Conservation (phyloP, 2,329 filamentous ascomycete genomes). For the Zalaria sp. region DNA sequence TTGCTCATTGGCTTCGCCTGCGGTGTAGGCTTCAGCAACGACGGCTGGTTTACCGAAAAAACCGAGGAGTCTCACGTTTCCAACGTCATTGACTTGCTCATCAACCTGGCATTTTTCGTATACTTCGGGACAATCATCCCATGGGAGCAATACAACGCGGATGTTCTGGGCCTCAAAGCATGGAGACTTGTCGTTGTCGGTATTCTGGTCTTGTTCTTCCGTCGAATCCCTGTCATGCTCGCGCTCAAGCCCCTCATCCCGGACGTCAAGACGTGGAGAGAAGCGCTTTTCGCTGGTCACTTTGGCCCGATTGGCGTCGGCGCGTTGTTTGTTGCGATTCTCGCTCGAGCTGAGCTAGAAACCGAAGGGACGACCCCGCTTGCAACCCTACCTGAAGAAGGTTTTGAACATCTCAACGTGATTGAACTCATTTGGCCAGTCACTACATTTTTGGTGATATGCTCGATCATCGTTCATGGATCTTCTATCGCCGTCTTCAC, state of each 20-base stretch:
- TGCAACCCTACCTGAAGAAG: slow-evolving; percentile 41
- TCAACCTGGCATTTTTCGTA: slow-evolving; percentile 97
- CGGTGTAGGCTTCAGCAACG: slow-evolving; percentile 97
- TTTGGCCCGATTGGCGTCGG: slow-evolving; percentile 97
- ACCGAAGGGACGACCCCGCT: slow-evolving; percentile 61
- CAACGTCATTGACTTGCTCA: slow-evolving; percentile 93
- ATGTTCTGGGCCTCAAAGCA: slow-evolving; percentile 55
- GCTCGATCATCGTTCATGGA: slow-evolving; percentile 89
- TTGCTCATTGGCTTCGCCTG: slow-evolving; percentile 87
- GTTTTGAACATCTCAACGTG: slow-evolving; percentile 51
- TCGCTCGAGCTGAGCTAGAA: slow-evolving; percentile 86
- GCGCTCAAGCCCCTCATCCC: slow-evolving; percentile 82
- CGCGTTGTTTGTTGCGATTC: slow-evolving; percentile 86
- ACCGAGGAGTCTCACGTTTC: slow-evolving; percentile 97
- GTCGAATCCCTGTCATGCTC: slow-evolving; percentile 91
- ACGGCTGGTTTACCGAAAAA: slow-evolving; percentile 97
- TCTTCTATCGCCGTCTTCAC: slow-evolving; percentile 98
- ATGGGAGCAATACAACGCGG: slow-evolving; percentile 79
- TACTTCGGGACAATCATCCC: slow-evolving; percentile 96
- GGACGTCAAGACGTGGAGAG: slow-evolving; percentile 95
- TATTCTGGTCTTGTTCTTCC: slow-evolving; percentile 88
- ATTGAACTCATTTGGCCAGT: slow-evolving; percentile 91
- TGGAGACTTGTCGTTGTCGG: slow-evolving; percentile 91
- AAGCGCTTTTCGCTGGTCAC: slow-evolving; percentile 90
- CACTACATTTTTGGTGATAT: slow-evolving; percentile 81